These are phyloP conservation scores for Phaeolepiota aurea DNA, from an alignment of 768 basidiomycete species.

Conservation along the genomic window DNA sequence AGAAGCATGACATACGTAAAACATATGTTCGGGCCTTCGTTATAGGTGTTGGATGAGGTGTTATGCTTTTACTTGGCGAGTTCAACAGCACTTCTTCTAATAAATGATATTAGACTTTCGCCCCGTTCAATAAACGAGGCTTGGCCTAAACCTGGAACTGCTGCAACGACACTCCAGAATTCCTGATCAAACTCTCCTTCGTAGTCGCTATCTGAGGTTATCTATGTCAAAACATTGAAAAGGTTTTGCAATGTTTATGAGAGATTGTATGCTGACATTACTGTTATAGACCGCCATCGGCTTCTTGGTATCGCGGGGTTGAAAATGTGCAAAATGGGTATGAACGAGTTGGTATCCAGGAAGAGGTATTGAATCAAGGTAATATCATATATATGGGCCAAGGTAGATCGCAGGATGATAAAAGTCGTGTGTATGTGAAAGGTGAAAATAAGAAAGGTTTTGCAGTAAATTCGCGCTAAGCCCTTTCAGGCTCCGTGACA, in stretches of 20 bases:
- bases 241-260: neutral
- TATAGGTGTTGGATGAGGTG: neutral
- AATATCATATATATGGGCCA: neutral
- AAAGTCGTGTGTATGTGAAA: conserved; percentile 5
- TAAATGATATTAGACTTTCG: neutral
- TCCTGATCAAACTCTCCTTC: neutral
- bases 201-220: neutral
- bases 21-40: too few relatives aligned
- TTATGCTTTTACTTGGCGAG: neutral
- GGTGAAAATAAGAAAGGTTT: neutral
- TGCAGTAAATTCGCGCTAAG: neutral
- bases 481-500: neutral
- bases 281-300: neutral
- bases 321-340: neutral
- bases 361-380: conserved; percentile 9
- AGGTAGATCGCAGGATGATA: conserved; percentile 6
- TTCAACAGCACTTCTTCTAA: neutral
- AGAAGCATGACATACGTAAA: too few relatives aligned
- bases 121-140: neutral
- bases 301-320: conserved; percentile 1
- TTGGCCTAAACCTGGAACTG: neutral
- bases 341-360: conserved; percentile 6
- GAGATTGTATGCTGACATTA: neutral
- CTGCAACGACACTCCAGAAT: neutral
- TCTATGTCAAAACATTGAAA: neutral